phyloP scores from a whole-genome alignment of 768 basidiomycete species.

The Strobilomyces confusus region DNA sequence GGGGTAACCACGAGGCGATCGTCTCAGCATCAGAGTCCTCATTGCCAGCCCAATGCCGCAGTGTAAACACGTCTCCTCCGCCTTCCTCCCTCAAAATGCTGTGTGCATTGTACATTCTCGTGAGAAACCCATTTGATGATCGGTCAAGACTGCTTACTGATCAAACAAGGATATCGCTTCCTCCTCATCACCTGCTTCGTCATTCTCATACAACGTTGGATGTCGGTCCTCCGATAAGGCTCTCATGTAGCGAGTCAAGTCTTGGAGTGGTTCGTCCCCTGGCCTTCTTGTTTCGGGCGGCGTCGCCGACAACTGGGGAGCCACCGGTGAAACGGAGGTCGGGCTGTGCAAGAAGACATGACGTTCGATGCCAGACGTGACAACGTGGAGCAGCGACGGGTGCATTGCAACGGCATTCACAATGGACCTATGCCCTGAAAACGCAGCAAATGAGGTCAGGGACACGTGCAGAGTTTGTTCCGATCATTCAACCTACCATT shows the following conservation, averaged over 20 bases:
- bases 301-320: constrained; percentile 42
- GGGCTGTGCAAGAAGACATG: constrained; percentile 67
- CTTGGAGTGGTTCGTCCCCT: constrained; percentile 31
- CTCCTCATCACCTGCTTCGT: constrained; percentile 45
- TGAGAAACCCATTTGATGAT: constrained; percentile 6
- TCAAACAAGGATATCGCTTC: constrained; percentile 67
- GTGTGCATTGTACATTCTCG: background rate
- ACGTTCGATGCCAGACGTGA: constrained; percentile 72
- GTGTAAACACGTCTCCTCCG: constrained; percentile 49
- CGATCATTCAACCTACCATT: constrained; percentile 40
- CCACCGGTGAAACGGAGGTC: constrained; percentile 51
- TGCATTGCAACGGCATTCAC: constrained; percentile 74
- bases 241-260: constrained; percentile 36
- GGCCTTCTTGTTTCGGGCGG: constrained; percentile 46
- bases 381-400: constrained; percentile 60
- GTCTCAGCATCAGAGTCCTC: constrained; percentile 24
- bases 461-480: background rate
- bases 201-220: constrained; percentile 24
- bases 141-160: constrained; percentile 45
- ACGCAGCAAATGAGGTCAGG: constrained; percentile 4
- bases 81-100: constrained; percentile 63
- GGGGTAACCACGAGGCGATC: constrained; percentile 19
- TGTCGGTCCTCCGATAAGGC: constrained; percentile 30
- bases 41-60: constrained; percentile 37
- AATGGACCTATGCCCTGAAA: constrained; percentile 67